phyloP scores from a whole-genome alignment of 176 grass and related monocot genomes.

The Typha latifolia region DNA sequence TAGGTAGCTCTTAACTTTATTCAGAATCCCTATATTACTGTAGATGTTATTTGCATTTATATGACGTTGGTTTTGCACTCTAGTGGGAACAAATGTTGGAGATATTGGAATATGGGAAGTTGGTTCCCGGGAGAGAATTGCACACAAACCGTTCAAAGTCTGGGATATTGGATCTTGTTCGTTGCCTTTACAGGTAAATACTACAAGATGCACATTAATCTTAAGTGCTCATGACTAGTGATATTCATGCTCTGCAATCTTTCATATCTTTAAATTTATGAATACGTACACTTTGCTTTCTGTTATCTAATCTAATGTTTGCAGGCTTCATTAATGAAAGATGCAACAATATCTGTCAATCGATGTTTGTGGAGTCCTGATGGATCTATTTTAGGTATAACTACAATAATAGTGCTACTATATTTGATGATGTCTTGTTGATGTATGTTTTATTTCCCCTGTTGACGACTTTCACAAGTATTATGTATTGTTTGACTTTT shows the following conservation, averaged over 20 bases:
- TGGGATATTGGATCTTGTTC: constrained; percentile 77
- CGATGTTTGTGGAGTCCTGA: constrained; percentile 97
- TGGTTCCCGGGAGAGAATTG: constrained; percentile 90
- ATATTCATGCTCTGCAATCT: not conserved
- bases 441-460: too few species aligned
- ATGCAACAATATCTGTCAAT: constrained; percentile 95
- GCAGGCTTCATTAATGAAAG: constrained; percentile 92
- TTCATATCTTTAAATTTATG: not conserved
- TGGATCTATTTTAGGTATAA: constrained; percentile 77
- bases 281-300: not conserved
- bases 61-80: constrained; percentile 11
- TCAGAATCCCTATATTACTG: not conserved
- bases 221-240: not conserved
- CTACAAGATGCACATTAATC: constrained; percentile 5
- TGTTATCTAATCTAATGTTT: constrained; percentile 10
- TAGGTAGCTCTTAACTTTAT: constrained; percentile 40
- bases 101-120: constrained; percentile 98
- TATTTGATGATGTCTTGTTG: too few species aligned
- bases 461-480: too few species aligned
- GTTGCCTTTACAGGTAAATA: constrained; percentile 75
- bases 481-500: too few species aligned
- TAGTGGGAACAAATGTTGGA: constrained; percentile 99
- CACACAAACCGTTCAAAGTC: constrained; percentile 94
- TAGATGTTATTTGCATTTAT: constrained; percentile 19
- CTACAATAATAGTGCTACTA: not conserved